Evolutionary conservation across 2,329 filamentous ascomycete species (phyloP).

Genomic region (Ascochyta viciae-villosae): DNA sequence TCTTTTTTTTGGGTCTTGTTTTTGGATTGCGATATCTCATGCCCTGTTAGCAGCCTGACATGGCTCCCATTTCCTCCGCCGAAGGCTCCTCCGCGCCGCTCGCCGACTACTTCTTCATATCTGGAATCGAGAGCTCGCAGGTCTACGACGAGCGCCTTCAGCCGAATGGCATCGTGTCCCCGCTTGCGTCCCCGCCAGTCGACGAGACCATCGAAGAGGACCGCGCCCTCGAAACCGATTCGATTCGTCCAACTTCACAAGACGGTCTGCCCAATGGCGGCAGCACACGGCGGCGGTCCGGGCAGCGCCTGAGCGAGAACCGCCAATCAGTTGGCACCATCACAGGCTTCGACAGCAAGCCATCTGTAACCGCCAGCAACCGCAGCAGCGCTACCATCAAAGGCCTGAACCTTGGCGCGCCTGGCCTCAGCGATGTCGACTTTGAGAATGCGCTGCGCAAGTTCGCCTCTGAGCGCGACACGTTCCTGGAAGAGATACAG

Average conservation of each 20-base stretch:
- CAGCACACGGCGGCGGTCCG: slow-evolving; percentile 43
- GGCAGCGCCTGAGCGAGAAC: slow-evolving; percentile 53
- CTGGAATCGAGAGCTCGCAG: slow-evolving; percentile 60
- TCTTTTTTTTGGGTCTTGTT: slow-evolving; percentile 19
- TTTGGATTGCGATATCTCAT: slow-evolving; percentile 33
- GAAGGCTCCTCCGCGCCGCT: slow-evolving; percentile 61
- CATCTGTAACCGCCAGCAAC: slow-evolving; percentile 62
- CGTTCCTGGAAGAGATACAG: slow-evolving; percentile 89
- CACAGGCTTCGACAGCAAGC: slow-evolving; percentile 52
- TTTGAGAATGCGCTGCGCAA: slow-evolving; percentile 93
- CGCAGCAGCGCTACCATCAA: slow-evolving; percentile 70
- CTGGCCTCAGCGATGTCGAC: slow-evolving; percentile 74
- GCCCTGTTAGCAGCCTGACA: slow-evolving; percentile 32
- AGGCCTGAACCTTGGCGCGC: slow-evolving; percentile 50
- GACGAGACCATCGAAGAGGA: slow-evolving; percentile 69
- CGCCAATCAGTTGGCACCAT: slow-evolving; percentile 61
- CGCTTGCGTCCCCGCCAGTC: slow-evolving; percentile 46
- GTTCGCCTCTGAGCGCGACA: slow-evolving; percentile 93
- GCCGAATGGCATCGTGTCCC: slow-evolving; percentile 37
- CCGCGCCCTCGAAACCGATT: slow-evolving; percentile 61
- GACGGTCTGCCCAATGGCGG: slow-evolving; percentile 53
- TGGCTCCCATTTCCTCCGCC: slow-evolving; percentile 50
- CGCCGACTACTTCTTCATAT: slow-evolving; percentile 73
- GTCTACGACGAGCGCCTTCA: slow-evolving; percentile 56
- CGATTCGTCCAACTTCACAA: slow-evolving; percentile 52